Conservation (phyloP, 2,329 filamentous ascomycete species). For the Cordyceps cateniannulata region DNA sequence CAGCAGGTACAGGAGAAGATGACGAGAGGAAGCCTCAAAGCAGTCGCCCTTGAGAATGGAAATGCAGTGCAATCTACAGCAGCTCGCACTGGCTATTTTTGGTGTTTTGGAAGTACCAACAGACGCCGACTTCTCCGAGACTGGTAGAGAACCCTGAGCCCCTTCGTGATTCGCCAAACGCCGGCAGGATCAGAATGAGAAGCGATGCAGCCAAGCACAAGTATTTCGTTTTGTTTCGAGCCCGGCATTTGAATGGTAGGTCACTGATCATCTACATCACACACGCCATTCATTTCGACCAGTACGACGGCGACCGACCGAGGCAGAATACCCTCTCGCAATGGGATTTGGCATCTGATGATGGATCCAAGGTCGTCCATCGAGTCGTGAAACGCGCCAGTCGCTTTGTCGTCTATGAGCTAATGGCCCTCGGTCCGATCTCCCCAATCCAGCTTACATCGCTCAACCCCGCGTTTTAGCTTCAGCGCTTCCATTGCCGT, state of each 20-base stretch:
- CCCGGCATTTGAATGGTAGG: not conserved
- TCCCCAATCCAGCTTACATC: not conserved
- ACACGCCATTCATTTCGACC: not conserved
- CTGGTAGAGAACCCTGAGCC: no score
- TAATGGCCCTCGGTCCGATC: not conserved
- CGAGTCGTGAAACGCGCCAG: not conserved
- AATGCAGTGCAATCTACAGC: no score
- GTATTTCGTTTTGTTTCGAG: not conserved
- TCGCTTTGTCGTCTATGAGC: not conserved
- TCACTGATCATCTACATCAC: not conserved
- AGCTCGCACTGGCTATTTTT: no score
- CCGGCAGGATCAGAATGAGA: not conserved
- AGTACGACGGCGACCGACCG: not conserved
- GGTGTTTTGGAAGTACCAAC: no score
- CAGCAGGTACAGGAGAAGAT: no score
- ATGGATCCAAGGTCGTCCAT: not conserved
- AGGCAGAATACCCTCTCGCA: not conserved
- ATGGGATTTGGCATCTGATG: not conserved
- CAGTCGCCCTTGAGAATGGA: no score
- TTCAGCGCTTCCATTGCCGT: not conserved
- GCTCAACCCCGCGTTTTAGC: constrained; percentile 7
- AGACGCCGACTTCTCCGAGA: no score
- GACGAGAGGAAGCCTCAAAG: no score
- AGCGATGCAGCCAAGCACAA: not conserved
- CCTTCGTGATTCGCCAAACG: not conserved